These are phyloP conservation scores for Microdochium nivale DNA, from an alignment of 2,329 filamentous ascomycete genomes.

Conservation along the genomic window DNA sequence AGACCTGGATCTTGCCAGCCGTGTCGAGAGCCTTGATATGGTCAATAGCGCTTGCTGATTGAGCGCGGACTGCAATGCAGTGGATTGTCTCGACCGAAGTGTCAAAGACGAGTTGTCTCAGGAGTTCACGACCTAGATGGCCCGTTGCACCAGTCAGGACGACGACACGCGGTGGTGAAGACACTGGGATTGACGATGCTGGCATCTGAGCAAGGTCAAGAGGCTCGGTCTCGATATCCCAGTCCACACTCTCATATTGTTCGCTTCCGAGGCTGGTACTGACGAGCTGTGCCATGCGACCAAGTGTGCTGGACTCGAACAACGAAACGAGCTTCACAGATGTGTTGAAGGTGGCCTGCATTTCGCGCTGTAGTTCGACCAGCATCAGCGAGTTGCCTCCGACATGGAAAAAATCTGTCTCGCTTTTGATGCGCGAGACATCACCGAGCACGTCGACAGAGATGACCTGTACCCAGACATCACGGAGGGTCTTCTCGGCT, in stretches of 20 bases:
- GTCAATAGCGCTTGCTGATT: not conserved
- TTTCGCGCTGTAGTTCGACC: not conserved
- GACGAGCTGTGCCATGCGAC: slow-evolving; percentile 27
- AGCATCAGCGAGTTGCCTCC: not conserved
- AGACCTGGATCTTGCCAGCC: not conserved
- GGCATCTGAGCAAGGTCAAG: slow-evolving; percentile 8
- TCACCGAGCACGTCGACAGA: slow-evolving; percentile 9
- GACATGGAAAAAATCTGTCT: slow-evolving; percentile 1
- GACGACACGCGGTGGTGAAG: slow-evolving; percentile 9
- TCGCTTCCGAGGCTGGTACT: slow-evolving; percentile 3
- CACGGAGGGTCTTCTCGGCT: not conserved
- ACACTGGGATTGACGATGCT: not conserved
- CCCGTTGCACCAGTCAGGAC: slow-evolving; percentile 29
- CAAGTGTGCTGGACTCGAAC: slow-evolving; percentile 26
- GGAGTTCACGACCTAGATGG: slow-evolving; percentile 28
- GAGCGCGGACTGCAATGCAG: slow-evolving; percentile 29
- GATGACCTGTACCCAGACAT: slow-evolving; percentile 7
- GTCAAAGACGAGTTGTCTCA: slow-evolving; percentile 23
- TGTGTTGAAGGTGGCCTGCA: slow-evolving; percentile 15
- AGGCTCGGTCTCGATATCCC: too few species aligned
- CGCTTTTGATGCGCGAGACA: slow-evolving; percentile 4
- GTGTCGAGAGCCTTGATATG: not conserved
- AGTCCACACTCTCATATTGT: not conserved
- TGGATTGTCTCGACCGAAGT: slow-evolving; percentile 25
- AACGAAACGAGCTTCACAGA: slow-evolving; percentile 24